Conservation (phyloP, 2,329 filamentous ascomycete species). For the Xylariaceae sp. region DNA sequence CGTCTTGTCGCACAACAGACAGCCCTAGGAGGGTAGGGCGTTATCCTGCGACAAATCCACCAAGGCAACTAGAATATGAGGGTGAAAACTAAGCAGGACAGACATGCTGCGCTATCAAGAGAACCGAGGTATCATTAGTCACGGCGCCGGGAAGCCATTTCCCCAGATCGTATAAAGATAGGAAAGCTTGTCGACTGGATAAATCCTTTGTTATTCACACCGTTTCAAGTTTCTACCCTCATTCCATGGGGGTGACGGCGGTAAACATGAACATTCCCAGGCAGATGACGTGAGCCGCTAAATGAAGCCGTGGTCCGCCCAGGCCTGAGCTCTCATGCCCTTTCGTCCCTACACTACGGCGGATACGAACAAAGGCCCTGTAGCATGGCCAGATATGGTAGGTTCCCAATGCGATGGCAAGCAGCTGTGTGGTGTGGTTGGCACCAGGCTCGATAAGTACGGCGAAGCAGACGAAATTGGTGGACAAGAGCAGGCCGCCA, state of each 20-base stretch:
- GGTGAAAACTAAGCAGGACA: too few relatives aligned
- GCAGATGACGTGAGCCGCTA: constrained; percentile 45
- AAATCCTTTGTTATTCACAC: too few relatives aligned
- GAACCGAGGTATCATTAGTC: too few relatives aligned
- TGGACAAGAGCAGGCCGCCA: constrained; percentile 50
- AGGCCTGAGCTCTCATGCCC: constrained; percentile 35
- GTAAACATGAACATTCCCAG: constrained; percentile 40
- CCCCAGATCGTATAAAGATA: too few relatives aligned
- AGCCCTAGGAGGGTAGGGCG: too few relatives aligned
- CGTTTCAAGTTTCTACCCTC: too few relatives aligned
- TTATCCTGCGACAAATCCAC: too few relatives aligned
- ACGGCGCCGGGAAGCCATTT: too few relatives aligned
- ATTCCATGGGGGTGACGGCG: constrained; percentile 7
- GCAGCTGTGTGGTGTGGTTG: constrained; percentile 37
- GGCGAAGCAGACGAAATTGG: constrained; percentile 46
- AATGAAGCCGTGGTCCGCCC: constrained; percentile 51
- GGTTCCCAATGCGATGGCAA: constrained; percentile 46
- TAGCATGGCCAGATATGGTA: constrained; percentile 54
- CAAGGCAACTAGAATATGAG: too few relatives aligned
- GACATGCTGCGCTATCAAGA: too few relatives aligned
- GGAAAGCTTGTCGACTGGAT: too few relatives aligned
- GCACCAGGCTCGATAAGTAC: constrained; percentile 38
- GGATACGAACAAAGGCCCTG: constrained; percentile 44
- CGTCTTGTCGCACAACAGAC: too few relatives aligned
- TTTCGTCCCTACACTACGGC: constrained; percentile 17